Percentiles rank a stretch among this genome's conserved stretches.
Conservation (phyloP, 1,284 basidiomycete genomes). For the Ustilago curta region DNA sequence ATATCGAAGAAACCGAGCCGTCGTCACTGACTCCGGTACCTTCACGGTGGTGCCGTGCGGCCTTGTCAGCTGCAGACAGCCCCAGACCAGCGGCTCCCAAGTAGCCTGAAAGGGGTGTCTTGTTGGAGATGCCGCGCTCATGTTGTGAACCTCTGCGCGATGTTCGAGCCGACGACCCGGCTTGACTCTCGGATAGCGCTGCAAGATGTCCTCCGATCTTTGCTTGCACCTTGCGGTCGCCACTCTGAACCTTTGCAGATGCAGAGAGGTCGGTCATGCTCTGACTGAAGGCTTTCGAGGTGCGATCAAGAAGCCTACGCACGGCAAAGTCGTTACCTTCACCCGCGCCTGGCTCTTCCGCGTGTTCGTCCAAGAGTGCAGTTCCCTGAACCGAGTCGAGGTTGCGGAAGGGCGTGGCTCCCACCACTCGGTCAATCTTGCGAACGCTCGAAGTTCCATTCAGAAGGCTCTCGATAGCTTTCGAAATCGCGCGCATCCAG, state of each 20-base stretch:
- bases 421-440: slow-evolving; percentile 56
- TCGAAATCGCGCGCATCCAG: slow-evolving; percentile 73
- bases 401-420: slow-evolving; percentile 33
- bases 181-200: slow-evolving; percentile 43
- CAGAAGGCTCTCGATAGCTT: slow-evolving; percentile 73
- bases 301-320: slow-evolving; percentile 28
- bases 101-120: slow-evolving; percentile 63
- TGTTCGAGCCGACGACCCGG: slow-evolving; percentile 12
- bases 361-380: slow-evolving; percentile 17
- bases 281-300: slow-evolving; percentile 45
- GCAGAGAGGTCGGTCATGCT: slow-evolving; percentile 57
- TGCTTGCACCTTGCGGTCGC: slow-evolving; percentile 16
- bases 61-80: slow-evolving; percentile 17
- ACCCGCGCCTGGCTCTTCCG: slow-evolving; percentile 18
- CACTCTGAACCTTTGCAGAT: slow-evolving; percentile 20
- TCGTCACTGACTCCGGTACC: slow-evolving; percentile 19
- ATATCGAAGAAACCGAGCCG: slow-evolving; percentile 17
- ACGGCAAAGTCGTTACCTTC: slow-evolving; percentile 47
- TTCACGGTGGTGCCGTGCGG: slow-evolving; percentile 20
- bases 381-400: slow-evolving; percentile 16
- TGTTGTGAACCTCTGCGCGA: slow-evolving; percentile 37
- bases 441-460: slow-evolving; percentile 70
- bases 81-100: slow-evolving; percentile 32
- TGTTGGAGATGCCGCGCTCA: slow-evolving; percentile 62
- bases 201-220: slow-evolving; percentile 31